A percentile compares a stretch with the other conserved stretches of the same genome.
These are phyloP conservation scores for Arthrobotrys entomopaga DNA, from an alignment of 2,329 filamentous ascomycete species.

Conservation along the genomic window DNA sequence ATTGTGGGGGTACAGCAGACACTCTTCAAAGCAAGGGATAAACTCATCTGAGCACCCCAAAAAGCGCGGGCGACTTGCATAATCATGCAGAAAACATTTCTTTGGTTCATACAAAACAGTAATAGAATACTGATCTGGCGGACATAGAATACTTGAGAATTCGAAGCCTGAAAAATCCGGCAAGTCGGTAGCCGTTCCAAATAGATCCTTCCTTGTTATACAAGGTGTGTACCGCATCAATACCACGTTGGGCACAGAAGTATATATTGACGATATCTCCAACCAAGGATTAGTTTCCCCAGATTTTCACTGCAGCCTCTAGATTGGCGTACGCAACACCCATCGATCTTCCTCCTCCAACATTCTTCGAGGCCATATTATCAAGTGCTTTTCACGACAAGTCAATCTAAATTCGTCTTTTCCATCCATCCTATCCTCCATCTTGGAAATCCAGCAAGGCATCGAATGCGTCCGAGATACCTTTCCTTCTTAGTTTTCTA, in stretches of 20 bases:
- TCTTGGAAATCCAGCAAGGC: background rate
- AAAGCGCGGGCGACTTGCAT: conserved; percentile 25
- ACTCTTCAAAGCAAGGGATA: background rate
- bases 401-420: background rate
- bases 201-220: conserved; percentile 24
- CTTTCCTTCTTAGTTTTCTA: conserved; percentile 29
- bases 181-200: conserved; percentile 5
- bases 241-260: background rate
- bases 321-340: conserved; percentile 28
- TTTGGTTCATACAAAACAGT: conserved; percentile 6
- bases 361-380: background rate
- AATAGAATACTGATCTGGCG: conserved; percentile 11
- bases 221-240: background rate
- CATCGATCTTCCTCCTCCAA: conserved; percentile 4
- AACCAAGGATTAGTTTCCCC: conserved; percentile 49
- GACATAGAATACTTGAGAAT: background rate
- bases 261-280: conserved; percentile 30
- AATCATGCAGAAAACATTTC: conserved; percentile 33
- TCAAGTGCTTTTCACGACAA: too few relatives aligned
- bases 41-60: conserved; percentile 3
- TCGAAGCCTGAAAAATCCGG: background rate
- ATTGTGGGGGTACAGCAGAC: conserved; percentile 37
- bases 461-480: conserved; percentile 42
- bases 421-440: background rate
- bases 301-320: conserved; percentile 53